These are phyloP conservation scores for Ochromonas danica DNA, from an alignment of 108 stramenopile genomes.

Conservation along the genomic window DNA sequence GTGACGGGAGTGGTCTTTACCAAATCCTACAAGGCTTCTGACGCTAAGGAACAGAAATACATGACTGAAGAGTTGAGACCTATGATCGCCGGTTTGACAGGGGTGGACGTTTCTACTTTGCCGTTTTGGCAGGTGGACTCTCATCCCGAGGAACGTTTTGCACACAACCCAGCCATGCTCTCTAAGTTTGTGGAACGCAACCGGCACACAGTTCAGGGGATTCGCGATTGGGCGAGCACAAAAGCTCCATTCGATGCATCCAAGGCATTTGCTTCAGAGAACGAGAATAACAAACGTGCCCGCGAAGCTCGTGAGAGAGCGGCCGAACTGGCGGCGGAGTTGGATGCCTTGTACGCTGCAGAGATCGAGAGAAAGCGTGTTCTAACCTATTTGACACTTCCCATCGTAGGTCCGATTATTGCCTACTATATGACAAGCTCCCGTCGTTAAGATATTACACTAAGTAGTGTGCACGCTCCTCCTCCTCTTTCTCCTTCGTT, in stretches of 20 bases:
- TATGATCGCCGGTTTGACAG: background rate
- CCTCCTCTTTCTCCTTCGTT: too few species aligned
- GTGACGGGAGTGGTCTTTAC: background rate
- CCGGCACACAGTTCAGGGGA: background rate
- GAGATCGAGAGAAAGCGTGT: too few species aligned
- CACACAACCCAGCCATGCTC: background rate
- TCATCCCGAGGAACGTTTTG: background rate
- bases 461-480: too few species aligned
- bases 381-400: too few species aligned
- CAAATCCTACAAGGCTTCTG: background rate
- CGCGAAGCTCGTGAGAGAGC: too few species aligned
- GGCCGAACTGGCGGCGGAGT: too few species aligned
- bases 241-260: background rate
- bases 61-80: background rate
- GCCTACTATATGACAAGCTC: background rate
- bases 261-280: background rate
- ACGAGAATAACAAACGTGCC: background rate
- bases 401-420: too few species aligned
- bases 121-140: background rate
- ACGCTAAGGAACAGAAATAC: background rate
- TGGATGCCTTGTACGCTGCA: too few species aligned
- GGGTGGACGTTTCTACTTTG: background rate
- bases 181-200: background rate
- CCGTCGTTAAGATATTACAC: too few species aligned
- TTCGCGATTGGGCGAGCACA: background rate